Base-by-base conservation (phyloP, 2,329 filamentous ascomycete species). In the Epichloe gansuensis region DNA sequence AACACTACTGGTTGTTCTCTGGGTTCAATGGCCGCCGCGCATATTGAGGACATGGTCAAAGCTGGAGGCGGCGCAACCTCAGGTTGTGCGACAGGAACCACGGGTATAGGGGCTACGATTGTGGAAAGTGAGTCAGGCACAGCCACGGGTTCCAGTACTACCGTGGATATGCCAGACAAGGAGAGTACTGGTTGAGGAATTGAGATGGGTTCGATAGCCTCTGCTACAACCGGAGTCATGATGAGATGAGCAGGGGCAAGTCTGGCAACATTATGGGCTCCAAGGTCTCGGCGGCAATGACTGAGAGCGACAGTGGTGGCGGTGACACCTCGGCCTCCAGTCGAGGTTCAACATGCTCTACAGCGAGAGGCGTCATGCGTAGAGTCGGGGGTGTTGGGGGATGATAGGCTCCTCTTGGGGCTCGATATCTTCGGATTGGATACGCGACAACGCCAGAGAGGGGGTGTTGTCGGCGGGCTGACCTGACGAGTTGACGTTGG, bases 341-440 rank as follows among this genome's bases (percentile, higher is more conserved):
- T n/a, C 55, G 54, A 12, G 66, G 67, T 55, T 67, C 63, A 21
- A 68, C 63, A 12, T 55, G 48, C 52, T 66, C 61, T 7, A 63
- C 60, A 31, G 60, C 46, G n/a, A 67, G 46, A 56, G 55, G 53
- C 41, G 54, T 67, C 48, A 42, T 58, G 59, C 56, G 57, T 47
- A 69, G 63, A 21, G 62, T 53, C 5, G 65, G 66, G 34, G 69
- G 62, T 17, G 64, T 61, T 4, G 64, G 58, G 31, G 55, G 2
- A 55, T 41, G 52, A 65, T 65, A 3, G 66, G 56, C 51, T 75
- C 74, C 31, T 68, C 63, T 5, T 62, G 59, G 2, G 74, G 74
- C 58, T 74, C 69, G 15, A 78, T 65, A 44, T 67, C 58, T 59
- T 78, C 69, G 2, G 66, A 64, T 39, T 72, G 68, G 17, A 80